phyloP scores from a whole-genome alignment of 31 red algal genomes.

The Odonthalia washingtoniensis region DNA sequence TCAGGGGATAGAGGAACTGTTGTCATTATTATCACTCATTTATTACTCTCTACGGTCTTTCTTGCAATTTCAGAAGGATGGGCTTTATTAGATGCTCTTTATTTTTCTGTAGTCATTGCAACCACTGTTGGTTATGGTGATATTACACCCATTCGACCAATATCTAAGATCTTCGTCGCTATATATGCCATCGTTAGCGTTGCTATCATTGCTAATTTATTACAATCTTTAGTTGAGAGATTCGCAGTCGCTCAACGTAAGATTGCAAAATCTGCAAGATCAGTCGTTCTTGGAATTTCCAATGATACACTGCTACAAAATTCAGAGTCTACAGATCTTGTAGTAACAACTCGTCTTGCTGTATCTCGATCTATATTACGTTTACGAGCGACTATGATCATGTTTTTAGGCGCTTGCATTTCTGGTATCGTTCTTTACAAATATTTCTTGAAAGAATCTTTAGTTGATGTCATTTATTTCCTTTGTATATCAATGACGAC shows the following conservation, averaged over 20 bases:
- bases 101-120: slow-evolving; percentile 69
- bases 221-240: slow-evolving; percentile 48
- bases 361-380: not conserved
- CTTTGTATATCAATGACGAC: slow-evolving; percentile 70
- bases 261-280: slow-evolving; percentile 13
- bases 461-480: slow-evolving; percentile 72
- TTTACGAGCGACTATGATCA: slow-evolving; percentile 18
- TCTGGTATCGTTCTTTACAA: slow-evolving; percentile 56
- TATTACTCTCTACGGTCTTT: not conserved
- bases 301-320: not conserved
- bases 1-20: not conserved
- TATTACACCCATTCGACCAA: slow-evolving; percentile 45
- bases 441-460: slow-evolving; percentile 38
- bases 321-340: slow-evolving; percentile 3
- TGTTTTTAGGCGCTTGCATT: slow-evolving; percentile 37
- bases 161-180: slow-evolving; percentile 58
- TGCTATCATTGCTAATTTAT: slow-evolving; percentile 53
- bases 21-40: not conserved
- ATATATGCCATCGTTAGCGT: slow-evolving; percentile 59
- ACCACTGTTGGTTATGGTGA: slow-evolving; percentile 94
- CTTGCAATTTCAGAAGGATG: slow-evolving; percentile 39
- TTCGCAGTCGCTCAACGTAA: slow-evolving; percentile 37
- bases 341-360: not conserved
- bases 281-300: not conserved
- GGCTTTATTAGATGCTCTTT: slow-evolving; percentile 67